A percentile compares a stretch with the other conserved stretches of the same genome.
Evolutionary conservation across 2,329 filamentous ascomycete genomes (phyloP).

Genomic region (Claviceps capensis): DNA sequence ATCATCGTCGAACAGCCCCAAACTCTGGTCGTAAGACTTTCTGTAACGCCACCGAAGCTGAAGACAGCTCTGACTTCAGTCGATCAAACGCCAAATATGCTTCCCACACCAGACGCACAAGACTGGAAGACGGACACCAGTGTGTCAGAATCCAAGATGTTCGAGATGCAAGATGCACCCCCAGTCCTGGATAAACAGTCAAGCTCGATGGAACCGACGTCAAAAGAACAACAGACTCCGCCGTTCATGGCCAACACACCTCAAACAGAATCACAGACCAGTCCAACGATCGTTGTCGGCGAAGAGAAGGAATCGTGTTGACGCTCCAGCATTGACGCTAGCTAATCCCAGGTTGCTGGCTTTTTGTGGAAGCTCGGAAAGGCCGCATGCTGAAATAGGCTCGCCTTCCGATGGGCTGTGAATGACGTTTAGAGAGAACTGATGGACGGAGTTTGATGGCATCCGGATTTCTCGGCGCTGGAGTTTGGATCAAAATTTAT

Average conservation of each 20-base stretch:
- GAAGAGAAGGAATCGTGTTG: neutral
- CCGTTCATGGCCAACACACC: neutral
- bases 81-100: slow-evolving; percentile 11
- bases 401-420: slow-evolving; percentile 18
- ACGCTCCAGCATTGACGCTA: slow-evolving; percentile 15
- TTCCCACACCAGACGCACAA: slow-evolving; percentile 12
- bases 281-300: slow-evolving; percentile 8
- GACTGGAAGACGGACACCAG: slow-evolving; percentile 8
- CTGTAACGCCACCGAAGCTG: slow-evolving; percentile 31
- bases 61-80: slow-evolving; percentile 16
- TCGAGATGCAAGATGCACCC: slow-evolving; percentile 17
- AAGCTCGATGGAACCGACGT: neutral
- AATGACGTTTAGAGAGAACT: slow-evolving; percentile 14
- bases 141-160: slow-evolving; percentile 6
- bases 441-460: slow-evolving; percentile 7
- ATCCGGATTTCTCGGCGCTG: slow-evolving; percentile 3
- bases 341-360: slow-evolving; percentile 34
- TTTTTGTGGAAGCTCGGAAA: slow-evolving; percentile 49
- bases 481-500: neutral
- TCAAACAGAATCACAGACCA: neutral
- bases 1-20: slow-evolving; percentile 32
- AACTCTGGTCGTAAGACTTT: slow-evolving; percentile 65
- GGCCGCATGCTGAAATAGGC: slow-evolving; percentile 24
- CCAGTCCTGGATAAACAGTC: slow-evolving; percentile 1
- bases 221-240: slow-evolving; percentile 1